Evolutionary conservation across 2,329 filamentous ascomycete species (phyloP).

Genomic region (Claviceps purpurea): DNA sequence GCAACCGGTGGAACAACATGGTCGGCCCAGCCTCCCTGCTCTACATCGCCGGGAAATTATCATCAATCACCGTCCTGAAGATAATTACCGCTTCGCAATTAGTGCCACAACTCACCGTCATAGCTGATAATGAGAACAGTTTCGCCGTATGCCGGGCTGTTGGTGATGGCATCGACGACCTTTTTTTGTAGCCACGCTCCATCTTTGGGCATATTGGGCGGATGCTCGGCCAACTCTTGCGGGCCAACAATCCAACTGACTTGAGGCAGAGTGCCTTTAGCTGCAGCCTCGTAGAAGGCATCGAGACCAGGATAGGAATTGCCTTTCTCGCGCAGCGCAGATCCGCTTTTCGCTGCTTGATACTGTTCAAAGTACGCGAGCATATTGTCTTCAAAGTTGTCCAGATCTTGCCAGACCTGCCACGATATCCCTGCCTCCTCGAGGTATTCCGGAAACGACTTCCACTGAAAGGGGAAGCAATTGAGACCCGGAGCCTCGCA

Average conservation of each 20-base stretch:
- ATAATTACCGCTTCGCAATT: background rate
- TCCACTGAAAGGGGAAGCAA: slow-evolving; percentile 39
- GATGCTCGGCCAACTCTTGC: slow-evolving; percentile 30
- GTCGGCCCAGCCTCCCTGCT: slow-evolving; percentile 41
- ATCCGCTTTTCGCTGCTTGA: slow-evolving; percentile 7
- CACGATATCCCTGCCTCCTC: slow-evolving; percentile 34
- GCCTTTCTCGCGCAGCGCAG: slow-evolving; percentile 6
- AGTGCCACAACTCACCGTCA: slow-evolving; percentile 22
- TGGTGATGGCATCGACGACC: slow-evolving; percentile 34
- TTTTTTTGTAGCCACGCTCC: slow-evolving; percentile 42
- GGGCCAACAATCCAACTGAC: slow-evolving; percentile 39
- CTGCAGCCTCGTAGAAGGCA: slow-evolving; percentile 34
- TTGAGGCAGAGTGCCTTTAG: slow-evolving; percentile 34
- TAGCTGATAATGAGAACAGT: slow-evolving; percentile 38
- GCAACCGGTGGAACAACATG: slow-evolving; percentile 36
- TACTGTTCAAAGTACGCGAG: slow-evolving; percentile 26
- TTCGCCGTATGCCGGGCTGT: slow-evolving; percentile 32
- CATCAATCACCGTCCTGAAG: background rate
- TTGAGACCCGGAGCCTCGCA: slow-evolving; percentile 30
- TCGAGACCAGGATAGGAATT: slow-evolving; percentile 32
- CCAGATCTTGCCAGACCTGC: slow-evolving; percentile 34
- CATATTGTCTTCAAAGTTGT: slow-evolving; percentile 40
- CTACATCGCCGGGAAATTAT: slow-evolving; percentile 11
- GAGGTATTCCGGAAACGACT: slow-evolving; percentile 33
- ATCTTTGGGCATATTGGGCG: slow-evolving; percentile 38